Evolutionary conservation across 495 filamentous ascomycete genomes (phyloP), one percentile per base, ranked within the genome.

Genomic region (Achaetomiella virescens): DNA sequence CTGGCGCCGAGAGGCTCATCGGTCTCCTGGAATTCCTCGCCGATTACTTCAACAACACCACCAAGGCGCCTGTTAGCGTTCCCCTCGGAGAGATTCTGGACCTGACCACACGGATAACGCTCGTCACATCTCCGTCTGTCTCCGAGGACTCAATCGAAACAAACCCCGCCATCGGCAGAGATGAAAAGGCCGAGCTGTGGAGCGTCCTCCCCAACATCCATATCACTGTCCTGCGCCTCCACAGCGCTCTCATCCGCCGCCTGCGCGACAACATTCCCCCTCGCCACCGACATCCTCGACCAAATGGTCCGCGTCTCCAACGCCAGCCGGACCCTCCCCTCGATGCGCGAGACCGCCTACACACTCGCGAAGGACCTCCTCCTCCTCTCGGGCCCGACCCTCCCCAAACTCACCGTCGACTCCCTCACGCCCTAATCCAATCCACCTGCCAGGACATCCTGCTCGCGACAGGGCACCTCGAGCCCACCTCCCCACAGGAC

Each of bases 161-260:
- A 49, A 90, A 89, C 52, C 73, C 79, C 20, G 82, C 87, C 62
- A 82, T 95, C 57, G 73, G 82, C 35, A 81, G 84, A 45, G 88
- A 90, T 43, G 91, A 96, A 68, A 81, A 85, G 56, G 88, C 92
- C 58, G 77, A 78, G 41, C 73, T 96, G 11, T 89, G 83, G 77
- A 69, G 75, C 22, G 77, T 82, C 31, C 71, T 96, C 6, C 89
- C 90, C 25, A 75, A 79, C 21, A 81, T 96, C 58, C 89, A 96
- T 59, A 67, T 80, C 36, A 80, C 86, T 12, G 80, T 81, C 35
- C 70, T 93, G 52, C 72, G 76, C 21, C 60, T 95, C 6, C 72
- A 86, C 48, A 58, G 71, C 9, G 65, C 70, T 27, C 54, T 90
- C 43, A 60, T 82, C 31, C 61, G 72, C 47, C 77, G 84, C 12